Evolutionary conservation across 106 monocot species (phyloP).

Genomic region (Dioscorea zingiberensis): DNA sequence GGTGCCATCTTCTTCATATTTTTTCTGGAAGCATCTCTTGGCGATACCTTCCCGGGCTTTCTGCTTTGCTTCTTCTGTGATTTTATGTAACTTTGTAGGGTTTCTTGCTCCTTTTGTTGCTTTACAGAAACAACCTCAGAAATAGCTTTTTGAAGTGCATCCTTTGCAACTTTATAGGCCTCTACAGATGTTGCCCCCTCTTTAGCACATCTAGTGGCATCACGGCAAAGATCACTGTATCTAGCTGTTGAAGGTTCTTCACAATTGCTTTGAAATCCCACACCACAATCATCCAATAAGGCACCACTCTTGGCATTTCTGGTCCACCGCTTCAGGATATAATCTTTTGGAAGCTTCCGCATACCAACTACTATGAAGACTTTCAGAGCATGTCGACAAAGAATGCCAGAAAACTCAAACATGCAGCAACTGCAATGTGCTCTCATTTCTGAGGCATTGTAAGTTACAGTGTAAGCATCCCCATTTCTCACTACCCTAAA

Average conservation of each 20-base stretch:
- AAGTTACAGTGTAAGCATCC: slow-evolving; percentile 38
- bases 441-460: slow-evolving; percentile 35
- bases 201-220: slow-evolving; percentile 56
- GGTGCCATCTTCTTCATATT: slow-evolving; percentile 23
- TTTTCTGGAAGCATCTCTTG: slow-evolving; percentile 25
- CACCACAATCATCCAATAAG: slow-evolving; percentile 39
- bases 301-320: slow-evolving; percentile 50
- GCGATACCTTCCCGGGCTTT: slow-evolving; percentile 27
- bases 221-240: slow-evolving; percentile 55
- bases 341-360: slow-evolving; percentile 50
- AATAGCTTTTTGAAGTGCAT: slow-evolving; percentile 47
- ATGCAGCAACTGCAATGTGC: slow-evolving; percentile 54
- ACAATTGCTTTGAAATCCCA: slow-evolving; percentile 35
- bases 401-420: slow-evolving; percentile 64
- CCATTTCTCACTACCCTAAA: slow-evolving; percentile 40
- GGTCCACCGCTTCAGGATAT: slow-evolving; percentile 70
- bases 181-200: slow-evolving; percentile 60
- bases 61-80: slow-evolving; percentile 42
- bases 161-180: slow-evolving; percentile 53
- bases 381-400: slow-evolving; percentile 61
- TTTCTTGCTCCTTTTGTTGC: slow-evolving; percentile 40
- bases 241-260: slow-evolving; percentile 48
- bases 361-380: slow-evolving; percentile 46
- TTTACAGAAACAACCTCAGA: slow-evolving; percentile 44
- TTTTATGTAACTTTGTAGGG: slow-evolving; percentile 34